phyloP scores from a whole-genome alignment of 805 yeast species.

The Metschnikowia bowlesiae region DNA sequence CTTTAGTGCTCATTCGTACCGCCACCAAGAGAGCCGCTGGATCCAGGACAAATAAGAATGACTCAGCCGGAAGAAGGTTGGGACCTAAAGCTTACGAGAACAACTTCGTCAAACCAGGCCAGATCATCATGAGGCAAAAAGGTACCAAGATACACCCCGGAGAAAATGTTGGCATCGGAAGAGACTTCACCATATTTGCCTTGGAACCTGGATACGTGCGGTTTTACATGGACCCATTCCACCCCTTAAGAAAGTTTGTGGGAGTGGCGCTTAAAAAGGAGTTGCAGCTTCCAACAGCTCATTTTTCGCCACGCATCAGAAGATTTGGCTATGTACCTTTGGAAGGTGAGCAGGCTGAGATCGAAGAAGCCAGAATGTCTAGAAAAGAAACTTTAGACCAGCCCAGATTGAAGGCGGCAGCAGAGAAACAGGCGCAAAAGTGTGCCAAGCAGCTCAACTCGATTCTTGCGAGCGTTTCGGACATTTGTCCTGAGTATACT shows the following conservation, averaged over 20 bases:
- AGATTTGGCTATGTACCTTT: constrained; percentile 71
- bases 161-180: constrained; percentile 83
- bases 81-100: constrained; percentile 90
- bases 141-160: constrained; percentile 96
- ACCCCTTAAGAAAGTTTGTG: constrained; percentile 83
- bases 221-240: constrained; percentile 92
- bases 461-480: constrained; percentile 17
- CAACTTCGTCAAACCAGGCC: constrained; percentile 69
- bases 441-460: constrained; percentile 26
- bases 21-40: constrained; percentile 95
- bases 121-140: constrained; percentile 87
- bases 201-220: constrained; percentile 90
- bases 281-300: constrained; percentile 74
- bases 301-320: constrained; percentile 83
- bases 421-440: constrained; percentile 36
- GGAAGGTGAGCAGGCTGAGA: constrained; percentile 46
- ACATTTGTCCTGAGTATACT: constrained; percentile 23
- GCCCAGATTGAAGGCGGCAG: constrained; percentile 44
- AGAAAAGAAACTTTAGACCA: constrained; percentile 63
- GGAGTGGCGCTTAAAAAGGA: constrained; percentile 76
- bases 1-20: constrained; percentile 56
- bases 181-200: constrained; percentile 90
- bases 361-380: constrained; percentile 58
- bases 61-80: constrained; percentile 89
- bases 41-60: constrained; percentile 88